Conservation (phyloP, 148 eudicot genomes). For the Rhododendron henanense region DNA sequence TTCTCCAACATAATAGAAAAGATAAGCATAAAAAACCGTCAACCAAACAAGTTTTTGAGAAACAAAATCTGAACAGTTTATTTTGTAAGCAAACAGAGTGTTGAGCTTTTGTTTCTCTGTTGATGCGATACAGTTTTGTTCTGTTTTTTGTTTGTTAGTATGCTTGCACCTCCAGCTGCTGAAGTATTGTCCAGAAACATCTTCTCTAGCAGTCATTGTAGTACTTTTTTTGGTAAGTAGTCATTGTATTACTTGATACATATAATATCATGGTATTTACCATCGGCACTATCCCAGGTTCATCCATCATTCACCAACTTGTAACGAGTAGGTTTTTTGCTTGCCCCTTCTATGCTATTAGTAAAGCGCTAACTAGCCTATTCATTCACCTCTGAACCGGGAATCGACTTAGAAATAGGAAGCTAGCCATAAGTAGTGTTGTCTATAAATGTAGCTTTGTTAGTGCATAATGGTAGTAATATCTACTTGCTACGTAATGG, state of each 20-base stretch:
- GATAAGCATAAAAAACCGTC: neutral
- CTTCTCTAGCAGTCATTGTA: neutral
- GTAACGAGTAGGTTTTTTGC: neutral
- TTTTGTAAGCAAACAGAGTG: neutral
- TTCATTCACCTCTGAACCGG: neutral
- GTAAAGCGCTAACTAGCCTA: neutral
- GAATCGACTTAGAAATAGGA: neutral
- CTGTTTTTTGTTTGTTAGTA: neutral
- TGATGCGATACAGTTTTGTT: neutral
- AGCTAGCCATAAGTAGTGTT: neutral
- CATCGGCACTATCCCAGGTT: neutral
- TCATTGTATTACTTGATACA: neutral
- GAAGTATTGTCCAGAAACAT: neutral
- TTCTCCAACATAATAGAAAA: neutral
- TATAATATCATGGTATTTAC: neutral
- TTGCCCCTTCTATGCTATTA: neutral
- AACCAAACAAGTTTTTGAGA: neutral
- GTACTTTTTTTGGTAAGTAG: neutral
- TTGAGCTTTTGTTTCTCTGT: neutral
- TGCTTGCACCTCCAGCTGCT: neutral
- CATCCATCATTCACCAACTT: neutral
- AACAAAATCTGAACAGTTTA: neutral
- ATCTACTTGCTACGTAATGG: neutral
- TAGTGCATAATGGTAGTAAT: neutral
- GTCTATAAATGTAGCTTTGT: neutral